Evolutionary conservation across 345 rosid genomes (phyloP).

Genomic region (Durio zibethinus): DNA sequence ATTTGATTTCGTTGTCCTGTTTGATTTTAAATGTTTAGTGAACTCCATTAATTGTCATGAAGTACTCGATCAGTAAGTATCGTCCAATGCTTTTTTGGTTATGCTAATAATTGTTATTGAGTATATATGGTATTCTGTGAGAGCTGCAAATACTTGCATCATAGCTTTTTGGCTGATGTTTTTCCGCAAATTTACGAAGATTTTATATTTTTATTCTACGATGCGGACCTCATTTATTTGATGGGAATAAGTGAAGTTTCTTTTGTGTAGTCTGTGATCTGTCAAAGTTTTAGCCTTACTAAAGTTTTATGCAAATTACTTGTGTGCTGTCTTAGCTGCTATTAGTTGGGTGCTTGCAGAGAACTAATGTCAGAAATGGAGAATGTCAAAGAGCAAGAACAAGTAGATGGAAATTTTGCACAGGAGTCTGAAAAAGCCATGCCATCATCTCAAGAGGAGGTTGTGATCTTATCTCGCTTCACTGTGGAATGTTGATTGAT

Average conservation of each 20-base stretch:
- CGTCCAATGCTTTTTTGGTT: neutral
- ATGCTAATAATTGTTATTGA: neutral
- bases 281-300: neutral
- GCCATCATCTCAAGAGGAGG: constrained; percentile 74
- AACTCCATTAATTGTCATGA: neutral
- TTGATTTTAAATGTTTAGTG: neutral
- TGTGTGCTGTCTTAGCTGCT: neutral
- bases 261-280: neutral
- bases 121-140: neutral
- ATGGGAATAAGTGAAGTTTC: neutral
- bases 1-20: neutral
- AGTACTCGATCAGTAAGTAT: neutral
- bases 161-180: neutral
- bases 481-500: constrained; percentile 2
- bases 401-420: neutral
- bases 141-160: neutral
- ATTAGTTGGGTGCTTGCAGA: neutral
- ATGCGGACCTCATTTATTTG: no score
- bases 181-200: neutral
- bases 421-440: constrained; percentile 17
- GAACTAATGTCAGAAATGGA: constrained; percentile 8
- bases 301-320: neutral
- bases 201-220: neutral
- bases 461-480: constrained; percentile 21
- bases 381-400: constrained; percentile 1